phyloP scores from a whole-genome alignment of 192 early-diverging fungal genomes.

The Piromyces finnis region DNA sequence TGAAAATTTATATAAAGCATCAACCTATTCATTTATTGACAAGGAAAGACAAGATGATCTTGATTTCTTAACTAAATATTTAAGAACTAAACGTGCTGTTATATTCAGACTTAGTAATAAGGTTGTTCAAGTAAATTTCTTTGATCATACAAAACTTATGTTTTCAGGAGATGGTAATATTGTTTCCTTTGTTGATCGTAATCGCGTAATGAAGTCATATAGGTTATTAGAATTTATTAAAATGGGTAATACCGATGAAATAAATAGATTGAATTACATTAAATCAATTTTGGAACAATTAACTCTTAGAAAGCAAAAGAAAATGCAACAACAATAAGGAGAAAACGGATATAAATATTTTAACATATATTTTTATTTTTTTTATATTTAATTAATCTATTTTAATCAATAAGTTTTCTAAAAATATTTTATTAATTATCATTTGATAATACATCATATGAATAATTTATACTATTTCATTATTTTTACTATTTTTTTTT shows the following conservation, averaged over 20 bases:
- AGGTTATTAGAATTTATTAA: not conserved
- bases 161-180: slow-evolving; percentile 27
- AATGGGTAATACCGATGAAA: not conserved
- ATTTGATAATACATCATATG: too few relatives aligned
- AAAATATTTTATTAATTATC: too few relatives aligned
- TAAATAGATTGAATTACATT: not conserved
- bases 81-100: slow-evolving; percentile 37
- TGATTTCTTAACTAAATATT: slow-evolving; percentile 46
- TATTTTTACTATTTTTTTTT: too few relatives aligned
- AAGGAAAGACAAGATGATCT: slow-evolving; percentile 3
- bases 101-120: slow-evolving; percentile 50
- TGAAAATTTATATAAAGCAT: slow-evolving; percentile 19
- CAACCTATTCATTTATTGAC: not conserved
- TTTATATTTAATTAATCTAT: too few relatives aligned
- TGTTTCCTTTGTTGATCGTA: slow-evolving; percentile 37
- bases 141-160: slow-evolving; percentile 54
- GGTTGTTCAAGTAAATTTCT: slow-evolving; percentile 51
- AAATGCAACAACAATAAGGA: not conserved
- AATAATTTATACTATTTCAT: too few relatives aligned
- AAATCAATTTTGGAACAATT: not conserved
- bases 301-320: not conserved
- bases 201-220: not conserved
- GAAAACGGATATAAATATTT: not conserved
- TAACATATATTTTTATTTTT: too few relatives aligned
- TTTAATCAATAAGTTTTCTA: too few relatives aligned